Conservation (phyloP, 495 filamentous ascomycete genomes). For the Tetracladium setigerum region DNA sequence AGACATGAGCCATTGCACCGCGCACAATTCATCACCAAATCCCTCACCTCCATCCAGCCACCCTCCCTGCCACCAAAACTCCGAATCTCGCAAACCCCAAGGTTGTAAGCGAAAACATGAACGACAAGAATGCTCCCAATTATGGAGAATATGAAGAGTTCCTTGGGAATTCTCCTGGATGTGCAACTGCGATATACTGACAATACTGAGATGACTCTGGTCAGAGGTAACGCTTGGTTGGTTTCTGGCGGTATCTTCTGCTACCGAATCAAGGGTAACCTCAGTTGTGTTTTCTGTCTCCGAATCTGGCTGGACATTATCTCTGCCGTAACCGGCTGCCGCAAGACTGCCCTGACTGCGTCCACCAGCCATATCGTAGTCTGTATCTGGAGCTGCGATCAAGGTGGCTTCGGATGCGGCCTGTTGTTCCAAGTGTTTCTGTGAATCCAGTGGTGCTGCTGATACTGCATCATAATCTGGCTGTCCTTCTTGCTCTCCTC, state of each 20-base stretch:
- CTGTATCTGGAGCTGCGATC: constrained; percentile 8
- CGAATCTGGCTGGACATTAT: not conserved
- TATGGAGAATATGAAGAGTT: not conserved
- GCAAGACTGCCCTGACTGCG: constrained; percentile 11
- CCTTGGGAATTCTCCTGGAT: constrained; percentile 49
- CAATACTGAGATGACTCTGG: constrained; percentile 14
- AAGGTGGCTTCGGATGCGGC: constrained; percentile 9
- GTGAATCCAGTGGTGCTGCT: constrained; percentile 2
- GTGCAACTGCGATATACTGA: constrained; percentile 33
- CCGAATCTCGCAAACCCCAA: too few species aligned
- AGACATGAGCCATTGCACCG: too few species aligned
- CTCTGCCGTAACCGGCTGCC: not conserved
- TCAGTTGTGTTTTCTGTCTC: not conserved
- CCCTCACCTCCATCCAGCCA: too few species aligned
- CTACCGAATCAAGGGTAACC: not conserved
- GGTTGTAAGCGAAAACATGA: too few species aligned
- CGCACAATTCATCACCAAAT: too few species aligned
- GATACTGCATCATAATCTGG: constrained; percentile 10
- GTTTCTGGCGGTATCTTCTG: not conserved
- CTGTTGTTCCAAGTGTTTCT: not conserved
- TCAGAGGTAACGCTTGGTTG: constrained; percentile 7
- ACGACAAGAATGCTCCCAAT: too few species aligned
- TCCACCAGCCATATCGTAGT: constrained; percentile 10
- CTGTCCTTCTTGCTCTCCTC: constrained; percentile 1
- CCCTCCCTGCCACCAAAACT: too few species aligned